Percentiles rank a stretch among this genome's conserved stretches.
These are phyloP conservation scores for Hypericum perforatum DNA, from an alignment of 345 rosid genomes.

Conservation along the genomic window DNA sequence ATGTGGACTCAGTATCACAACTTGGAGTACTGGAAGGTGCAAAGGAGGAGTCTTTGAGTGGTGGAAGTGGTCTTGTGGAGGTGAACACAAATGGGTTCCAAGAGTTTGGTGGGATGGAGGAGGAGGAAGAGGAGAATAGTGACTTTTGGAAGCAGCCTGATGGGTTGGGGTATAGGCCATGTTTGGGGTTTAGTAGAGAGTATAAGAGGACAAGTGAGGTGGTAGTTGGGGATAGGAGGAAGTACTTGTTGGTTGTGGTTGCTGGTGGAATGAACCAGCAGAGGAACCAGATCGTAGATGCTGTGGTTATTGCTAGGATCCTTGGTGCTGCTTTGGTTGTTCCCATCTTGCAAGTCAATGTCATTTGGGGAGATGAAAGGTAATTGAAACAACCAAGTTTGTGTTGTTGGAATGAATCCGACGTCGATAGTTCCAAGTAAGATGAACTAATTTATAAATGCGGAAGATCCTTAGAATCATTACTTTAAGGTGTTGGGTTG, in stretches of 20 bases:
- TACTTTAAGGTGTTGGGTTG: too few relatives aligned
- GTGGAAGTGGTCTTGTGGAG: slow-evolving; percentile 2
- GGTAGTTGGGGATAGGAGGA: slow-evolving; percentile 38
- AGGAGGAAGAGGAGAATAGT: slow-evolving; percentile 12
- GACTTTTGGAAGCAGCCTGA: slow-evolving; percentile 98
- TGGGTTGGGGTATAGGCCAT: slow-evolving; percentile 77
- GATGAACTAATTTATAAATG: slow-evolving; percentile 11
- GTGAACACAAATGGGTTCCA: slow-evolving; percentile 1
- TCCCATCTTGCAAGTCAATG: slow-evolving; percentile 88
- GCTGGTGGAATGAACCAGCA: slow-evolving; percentile 97
- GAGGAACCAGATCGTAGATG: slow-evolving; percentile 98
- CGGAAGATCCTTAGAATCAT: too few relatives aligned
- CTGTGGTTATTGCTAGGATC: slow-evolving; percentile 90
- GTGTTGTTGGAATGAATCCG: not conserved
- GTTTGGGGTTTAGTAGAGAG: slow-evolving; percentile 44
- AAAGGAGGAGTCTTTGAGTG: slow-evolving; percentile 6
- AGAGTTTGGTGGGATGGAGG: slow-evolving; percentile 14
- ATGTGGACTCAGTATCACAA: slow-evolving; percentile 14
- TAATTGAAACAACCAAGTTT: slow-evolving; percentile 11
- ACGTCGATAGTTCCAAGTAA: not conserved
- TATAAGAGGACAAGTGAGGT: slow-evolving; percentile 41
- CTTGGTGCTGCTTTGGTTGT: slow-evolving; percentile 93
- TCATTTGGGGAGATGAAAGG: slow-evolving; percentile 99
- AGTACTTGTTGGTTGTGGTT: slow-evolving; percentile 78
- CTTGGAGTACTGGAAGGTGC: slow-evolving; percentile 5